Evolutionary conservation across 2,329 filamentous ascomycete genomes (phyloP), one percentile per base, ranked within the genome.

Genomic region (Penicillium brasilianum): DNA sequence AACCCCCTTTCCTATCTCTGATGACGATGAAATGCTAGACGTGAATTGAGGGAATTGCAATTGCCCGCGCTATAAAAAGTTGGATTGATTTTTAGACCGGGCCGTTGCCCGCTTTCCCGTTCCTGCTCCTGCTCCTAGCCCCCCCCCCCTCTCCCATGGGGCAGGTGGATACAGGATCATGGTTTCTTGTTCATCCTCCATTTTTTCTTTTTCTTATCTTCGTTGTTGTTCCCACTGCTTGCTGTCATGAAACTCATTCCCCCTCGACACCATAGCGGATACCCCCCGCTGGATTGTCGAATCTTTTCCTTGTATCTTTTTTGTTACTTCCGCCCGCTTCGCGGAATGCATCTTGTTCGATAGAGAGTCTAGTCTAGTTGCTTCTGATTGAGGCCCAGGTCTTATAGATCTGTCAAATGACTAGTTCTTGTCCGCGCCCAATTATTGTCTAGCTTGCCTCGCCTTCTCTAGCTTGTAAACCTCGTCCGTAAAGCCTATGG

Each of bases 21-120:
- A 68, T 70, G 68, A 70, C 65, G 67, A 76, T 70, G 74, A 75
- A 72, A 76, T 74, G 74, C 69, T 75, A 71, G 69, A 71, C 63
- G 67, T 70, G 67, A 69, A 69, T 63, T 62, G 60, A 69, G 68
- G 67, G 66, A 68, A 69, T 65, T 60, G 61, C 66, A 67, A 59
- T 64, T 63, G 39, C 28, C 50, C 48, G 10, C 41, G 41, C 39
- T 55, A 28, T 30, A 16, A 55, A 44, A 48, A 50, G 49, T 43
- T 49, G 59, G 43, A 43, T 34, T 49, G 55, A 25, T 56, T 49
- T 30, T 46, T 44, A 58, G 59, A 60, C 57, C 46, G 44, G 37
- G 32, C 25, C 25, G 22, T 55, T 61, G 55, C 58, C 55, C 53
- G 55, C 41, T 48, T 39, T 57, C 55, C 58, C 52, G 54, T 43